Base-by-base conservation (phyloP, 345 rosid species). In the Acer yangbiense region DNA sequence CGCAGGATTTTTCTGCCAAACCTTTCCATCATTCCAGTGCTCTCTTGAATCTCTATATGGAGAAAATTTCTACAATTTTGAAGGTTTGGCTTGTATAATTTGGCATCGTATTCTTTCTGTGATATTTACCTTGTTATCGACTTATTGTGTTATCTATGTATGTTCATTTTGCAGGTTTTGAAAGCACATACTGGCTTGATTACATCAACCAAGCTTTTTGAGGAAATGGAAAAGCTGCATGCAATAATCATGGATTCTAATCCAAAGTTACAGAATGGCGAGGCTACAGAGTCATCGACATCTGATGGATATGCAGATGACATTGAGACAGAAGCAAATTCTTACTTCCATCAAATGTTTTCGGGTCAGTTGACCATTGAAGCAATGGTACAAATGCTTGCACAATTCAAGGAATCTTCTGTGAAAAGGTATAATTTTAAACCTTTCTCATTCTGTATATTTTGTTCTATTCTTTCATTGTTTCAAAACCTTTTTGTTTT, bases 351-450 rank as follows among this genome's bases (percentile, higher is more conserved):
- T 82, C 90, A 94, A 81, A 96, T 94, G 97, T 96, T 94, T 84
- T 94, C 97, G 78, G 91, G 91, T 78, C 93, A 86, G 83, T 78
- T 96, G 86, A 85, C 90, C 77, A 88, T 90, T 73, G 99, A 96
- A 72, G 86, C 93, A 29, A 92, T 96, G 97, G 97, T 96, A 78
- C 98, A 94, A 81, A 94, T 91, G 94, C 99, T 96, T 84, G 90
- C 97, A 12, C 89, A 87, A 64, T 94, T 91, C 85, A 96, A 91
- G 86, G 98, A 94, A 77, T 96, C 98, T 64, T 81, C 89, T 69
- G 87, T 88, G 54, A 84, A 77, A 79, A 94, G 99, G 99, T 92
- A 79, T 35, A 23, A 16, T 67, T 29, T 50, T 57, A 35, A 54
- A 17, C 58, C 20, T 16, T 68, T 71, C 70, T 58, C 71, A 17